phyloP scores from a whole-genome alignment of 345 rosid species.

The Odontarrhena argentea region DNA sequence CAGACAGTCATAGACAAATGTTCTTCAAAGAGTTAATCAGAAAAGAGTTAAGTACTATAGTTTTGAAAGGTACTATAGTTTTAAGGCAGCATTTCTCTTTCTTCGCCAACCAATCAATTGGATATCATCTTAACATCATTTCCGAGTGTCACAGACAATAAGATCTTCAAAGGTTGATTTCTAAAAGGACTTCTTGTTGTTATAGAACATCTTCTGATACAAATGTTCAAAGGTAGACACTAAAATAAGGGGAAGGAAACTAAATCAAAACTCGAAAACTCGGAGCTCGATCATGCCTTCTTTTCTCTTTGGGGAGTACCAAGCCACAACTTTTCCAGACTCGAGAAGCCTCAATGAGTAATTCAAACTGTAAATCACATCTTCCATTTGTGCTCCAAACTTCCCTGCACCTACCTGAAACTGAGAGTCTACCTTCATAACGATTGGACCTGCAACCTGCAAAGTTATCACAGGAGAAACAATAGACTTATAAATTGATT shows the following conservation, averaged over 20 bases:
- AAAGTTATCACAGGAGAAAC: conserved; percentile 4
- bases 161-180: not conserved
- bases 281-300: conserved; percentile 90
- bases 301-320: conserved; percentile 87
- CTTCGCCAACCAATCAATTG: too few species aligned
- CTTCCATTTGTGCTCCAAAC: conserved; percentile 54
- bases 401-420: conserved; percentile 49
- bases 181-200: not conserved
- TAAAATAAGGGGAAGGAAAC: not conserved
- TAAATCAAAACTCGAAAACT: conserved; percentile 60
- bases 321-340: conserved; percentile 81
- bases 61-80: too few species aligned
- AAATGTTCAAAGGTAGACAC: not conserved
- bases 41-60: not conserved
- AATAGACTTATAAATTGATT: not conserved
- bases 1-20: not conserved
- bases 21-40: not conserved
- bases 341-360: conserved; percentile 68
- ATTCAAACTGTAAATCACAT: conserved; percentile 63
- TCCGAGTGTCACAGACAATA: not conserved
- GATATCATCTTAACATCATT: too few species aligned
- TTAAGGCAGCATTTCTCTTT: too few species aligned
- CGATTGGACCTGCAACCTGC: conserved; percentile 76
- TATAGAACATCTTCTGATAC: conserved; percentile 27
- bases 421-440: conserved; percentile 67